Evolutionary conservation across 140 eudicot species (phyloP), one percentile per base, ranked within the genome.

Genomic region (Cichorium intybus): DNA sequence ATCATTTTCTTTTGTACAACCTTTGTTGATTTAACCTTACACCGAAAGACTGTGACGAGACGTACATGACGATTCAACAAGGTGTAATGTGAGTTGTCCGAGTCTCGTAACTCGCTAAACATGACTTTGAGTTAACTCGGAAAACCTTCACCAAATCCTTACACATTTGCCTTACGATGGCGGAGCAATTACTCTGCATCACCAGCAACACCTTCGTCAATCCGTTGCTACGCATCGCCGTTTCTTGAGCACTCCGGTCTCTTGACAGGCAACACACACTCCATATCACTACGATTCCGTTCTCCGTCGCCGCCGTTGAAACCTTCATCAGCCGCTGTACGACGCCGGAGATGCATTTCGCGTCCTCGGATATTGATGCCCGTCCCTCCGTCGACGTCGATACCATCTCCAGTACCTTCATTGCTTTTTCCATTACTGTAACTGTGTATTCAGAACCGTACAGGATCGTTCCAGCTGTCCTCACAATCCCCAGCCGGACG

Each of bases 1-100:
- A 24, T 24, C 31, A 15, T 54, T 15, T 24, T 54, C 11, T 14
- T 54, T 24, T 54, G 60, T 28, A 28, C 62, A 56, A 7, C n/a
- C n/a, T 56, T 33, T 56, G 9, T 29, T 27, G 41, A 27, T 27
- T 56, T 56, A 27, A 27, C 62, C 27, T 55, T 55, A 24, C 60
- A 23, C 34, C 4, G 2, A 9, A 26, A 23, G 4, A 53, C 18
- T 68, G n/a, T 33, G 65, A 62, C 55, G 7, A 24, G 39, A 5
- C 29, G 34, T 26, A 43, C 47, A 11, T 8, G 18, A 23, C 52
- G 70, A 81, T 71, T 83, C 81, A 88, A 70, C 78, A 85, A 9
- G 95, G 95, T 86, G 68, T 64, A n/a, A 88, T 85, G 48, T 88
- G 96, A 50, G 86, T 88, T 37, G 95, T 88, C 79, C 75, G 83